Percentiles rank a stretch among this genome's conserved stretches.
phyloP scores from a whole-genome alignment of 2,329 filamentous ascomycete species.

The Clonostachys solani region DNA sequence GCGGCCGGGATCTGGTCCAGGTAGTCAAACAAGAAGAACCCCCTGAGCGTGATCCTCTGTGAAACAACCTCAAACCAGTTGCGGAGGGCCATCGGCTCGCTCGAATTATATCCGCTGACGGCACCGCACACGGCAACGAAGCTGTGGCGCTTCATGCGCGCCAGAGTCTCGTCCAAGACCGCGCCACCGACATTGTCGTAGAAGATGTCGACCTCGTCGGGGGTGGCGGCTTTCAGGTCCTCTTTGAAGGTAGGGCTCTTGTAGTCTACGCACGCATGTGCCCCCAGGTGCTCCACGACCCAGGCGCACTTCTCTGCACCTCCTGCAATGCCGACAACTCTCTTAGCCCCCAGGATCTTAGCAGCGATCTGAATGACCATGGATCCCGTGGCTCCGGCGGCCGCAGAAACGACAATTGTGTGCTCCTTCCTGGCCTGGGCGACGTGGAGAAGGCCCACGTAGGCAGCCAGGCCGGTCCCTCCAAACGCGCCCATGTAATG shows the following conservation, averaged over 20 bases:
- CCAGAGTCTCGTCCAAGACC: slow-evolving; percentile 17
- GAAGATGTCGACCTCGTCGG: slow-evolving; percentile 18
- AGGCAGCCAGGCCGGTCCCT: slow-evolving; percentile 16
- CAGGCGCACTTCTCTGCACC: slow-evolving; percentile 19
- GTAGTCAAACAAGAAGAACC: slow-evolving; percentile 21
- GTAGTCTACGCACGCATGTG: slow-evolving; percentile 34
- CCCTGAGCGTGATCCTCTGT: slow-evolving; percentile 13
- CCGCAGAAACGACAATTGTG: slow-evolving; percentile 19
- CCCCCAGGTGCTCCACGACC: slow-evolving; percentile 29
- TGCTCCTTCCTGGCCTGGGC: slow-evolving; percentile 17
- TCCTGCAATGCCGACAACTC: slow-evolving; percentile 18
- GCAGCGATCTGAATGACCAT: slow-evolving; percentile 21
- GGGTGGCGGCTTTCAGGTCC: slow-evolving; percentile 16
- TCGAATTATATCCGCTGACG: slow-evolving; percentile 16
- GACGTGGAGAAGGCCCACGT: slow-evolving; percentile 13
- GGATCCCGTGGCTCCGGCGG: slow-evolving; percentile 18
- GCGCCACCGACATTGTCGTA: slow-evolving; percentile 20
- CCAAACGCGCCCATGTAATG: slow-evolving; percentile 21
- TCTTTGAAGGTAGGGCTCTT: slow-evolving; percentile 18
- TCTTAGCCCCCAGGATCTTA: slow-evolving; percentile 17
- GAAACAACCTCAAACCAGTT: slow-evolving; percentile 22
- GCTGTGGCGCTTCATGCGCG: slow-evolving; percentile 16
- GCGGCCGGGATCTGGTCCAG: slow-evolving; percentile 18
- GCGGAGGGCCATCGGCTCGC: slow-evolving; percentile 15
- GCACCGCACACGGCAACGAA: slow-evolving; percentile 17